Evolutionary conservation across 2,329 filamentous ascomycete species (phyloP).

Genomic region (Phialemonium atrogriseum): DNA sequence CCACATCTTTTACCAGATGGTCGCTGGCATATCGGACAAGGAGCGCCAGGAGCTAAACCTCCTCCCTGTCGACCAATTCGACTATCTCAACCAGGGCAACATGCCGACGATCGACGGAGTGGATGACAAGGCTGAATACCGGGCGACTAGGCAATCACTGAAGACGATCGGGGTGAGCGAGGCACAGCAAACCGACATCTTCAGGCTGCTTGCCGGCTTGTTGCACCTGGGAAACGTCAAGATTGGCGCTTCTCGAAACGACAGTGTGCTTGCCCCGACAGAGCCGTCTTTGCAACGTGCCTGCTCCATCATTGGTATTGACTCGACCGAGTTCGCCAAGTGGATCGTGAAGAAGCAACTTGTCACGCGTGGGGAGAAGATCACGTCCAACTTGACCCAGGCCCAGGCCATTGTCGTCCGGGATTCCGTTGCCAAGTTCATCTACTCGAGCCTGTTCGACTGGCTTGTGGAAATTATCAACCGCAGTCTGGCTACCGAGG

Average conservation of each 20-base stretch:
- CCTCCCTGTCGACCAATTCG: slow-evolving; percentile 79
- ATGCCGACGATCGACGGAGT: slow-evolving; percentile 87
- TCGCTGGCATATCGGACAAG: slow-evolving; percentile 80
- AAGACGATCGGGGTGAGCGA: slow-evolving; percentile 76
- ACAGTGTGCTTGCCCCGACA: slow-evolving; percentile 70
- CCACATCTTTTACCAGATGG: slow-evolving; percentile 97
- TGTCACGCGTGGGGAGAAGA: slow-evolving; percentile 93
- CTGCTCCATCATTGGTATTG: slow-evolving; percentile 78
- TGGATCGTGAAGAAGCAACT: slow-evolving; percentile 99
- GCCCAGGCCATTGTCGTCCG: slow-evolving; percentile 90
- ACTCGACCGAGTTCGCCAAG: slow-evolving; percentile 79
- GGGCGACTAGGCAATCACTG: slow-evolving; percentile 78
- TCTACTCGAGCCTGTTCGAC: slow-evolving; percentile 97
- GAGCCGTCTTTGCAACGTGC: slow-evolving; percentile 80
- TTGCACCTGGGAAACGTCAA: slow-evolving; percentile 95
- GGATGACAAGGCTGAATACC: slow-evolving; percentile 90
- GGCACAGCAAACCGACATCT: slow-evolving; percentile 73
- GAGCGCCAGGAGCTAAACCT: slow-evolving; percentile 75
- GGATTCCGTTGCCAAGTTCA: slow-evolving; percentile 96
- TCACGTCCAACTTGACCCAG: slow-evolving; percentile 88
- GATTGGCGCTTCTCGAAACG: slow-evolving; percentile 82
- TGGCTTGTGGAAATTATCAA: slow-evolving; percentile 99
- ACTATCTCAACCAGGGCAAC: slow-evolving; percentile 93
- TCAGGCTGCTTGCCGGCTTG: slow-evolving; percentile 81
- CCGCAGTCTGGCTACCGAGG: slow-evolving; percentile 76